Evolutionary conservation across 2,329 filamentous ascomycete species (phyloP).

Genomic region (Colletotrichum karsti): DNA sequence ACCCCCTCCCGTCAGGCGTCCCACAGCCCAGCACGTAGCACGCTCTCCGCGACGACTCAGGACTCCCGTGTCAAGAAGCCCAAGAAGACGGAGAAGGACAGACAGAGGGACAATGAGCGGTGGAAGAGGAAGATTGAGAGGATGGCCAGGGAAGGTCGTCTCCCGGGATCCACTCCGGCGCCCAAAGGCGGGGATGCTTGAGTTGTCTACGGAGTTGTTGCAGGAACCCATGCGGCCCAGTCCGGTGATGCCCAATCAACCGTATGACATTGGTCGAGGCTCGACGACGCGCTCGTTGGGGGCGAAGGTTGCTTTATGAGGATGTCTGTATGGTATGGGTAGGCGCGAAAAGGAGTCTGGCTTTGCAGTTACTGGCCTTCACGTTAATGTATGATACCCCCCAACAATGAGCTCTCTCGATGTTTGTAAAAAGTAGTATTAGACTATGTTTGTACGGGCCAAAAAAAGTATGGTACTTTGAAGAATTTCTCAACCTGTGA

Average conservation of each 20-base stretch:
- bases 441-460: not conserved
- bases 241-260: not conserved
- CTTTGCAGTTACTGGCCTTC: too few relatives aligned
- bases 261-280: not conserved
- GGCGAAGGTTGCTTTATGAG: too few relatives aligned
- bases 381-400: not conserved
- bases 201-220: not conserved
- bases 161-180: slow-evolving; percentile 5
- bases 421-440: not conserved
- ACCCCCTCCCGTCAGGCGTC: not conserved
- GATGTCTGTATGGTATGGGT: too few relatives aligned
- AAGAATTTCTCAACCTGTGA: not conserved
- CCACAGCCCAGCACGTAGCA: not conserved
- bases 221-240: not conserved
- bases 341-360: too few relatives aligned
- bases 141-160: slow-evolving; percentile 14
- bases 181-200: not conserved
- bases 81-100: slow-evolving; percentile 12
- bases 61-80: slow-evolving; percentile 23
- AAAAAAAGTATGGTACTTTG: not conserved
- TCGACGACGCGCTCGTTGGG: too few relatives aligned
- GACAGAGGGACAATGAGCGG: not conserved
- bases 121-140: slow-evolving; percentile 7
- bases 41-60: not conserved
- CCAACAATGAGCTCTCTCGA: not conserved